These are phyloP conservation scores for Lumnitzera littorea DNA, from an alignment of 345 rosid species.

Conservation along the genomic window DNA sequence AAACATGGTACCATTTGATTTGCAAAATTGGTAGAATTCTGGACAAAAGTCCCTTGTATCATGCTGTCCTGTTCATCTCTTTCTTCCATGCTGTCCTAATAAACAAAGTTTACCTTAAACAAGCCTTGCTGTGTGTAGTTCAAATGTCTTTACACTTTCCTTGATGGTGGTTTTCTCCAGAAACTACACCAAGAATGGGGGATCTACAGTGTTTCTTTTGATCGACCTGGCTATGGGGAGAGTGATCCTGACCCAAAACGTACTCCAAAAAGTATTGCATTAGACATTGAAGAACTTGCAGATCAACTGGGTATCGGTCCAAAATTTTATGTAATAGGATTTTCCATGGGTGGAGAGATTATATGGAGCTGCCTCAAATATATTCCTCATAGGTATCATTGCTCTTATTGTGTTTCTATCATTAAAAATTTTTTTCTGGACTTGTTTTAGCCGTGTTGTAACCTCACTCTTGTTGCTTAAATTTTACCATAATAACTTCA, in stretches of 20 bases:
- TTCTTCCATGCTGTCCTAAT: no score
- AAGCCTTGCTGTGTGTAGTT: not conserved
- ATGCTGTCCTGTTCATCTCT: no score
- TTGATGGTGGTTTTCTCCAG: slow-evolving; percentile 10
- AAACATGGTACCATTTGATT: no score
- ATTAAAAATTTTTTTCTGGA: not conserved
- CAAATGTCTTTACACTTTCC: not conserved
- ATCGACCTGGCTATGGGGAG: slow-evolving; percentile 22
- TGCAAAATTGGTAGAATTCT: no score
- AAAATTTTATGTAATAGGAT: slow-evolving; percentile 12
- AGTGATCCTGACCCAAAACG: slow-evolving; percentile 20
- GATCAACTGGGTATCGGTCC: slow-evolving; percentile 15
- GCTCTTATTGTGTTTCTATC: no score
- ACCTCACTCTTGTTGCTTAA: no score
- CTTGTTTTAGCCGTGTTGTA: not conserved
- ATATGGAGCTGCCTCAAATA: slow-evolving; percentile 17
- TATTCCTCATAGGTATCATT: slow-evolving; percentile 17
- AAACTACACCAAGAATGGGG: slow-evolving; percentile 10
- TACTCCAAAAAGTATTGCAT: slow-evolving; percentile 10
- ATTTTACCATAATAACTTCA: no score
- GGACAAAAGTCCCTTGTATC: no score
- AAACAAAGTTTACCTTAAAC: no score
- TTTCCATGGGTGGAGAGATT: slow-evolving; percentile 16
- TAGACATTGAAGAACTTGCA: slow-evolving; percentile 21
- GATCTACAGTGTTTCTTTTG: slow-evolving; percentile 16